Evolutionary conservation across 2,329 filamentous ascomycete species (phyloP).

Genomic region (Drechslerella coelobrocha): DNA sequence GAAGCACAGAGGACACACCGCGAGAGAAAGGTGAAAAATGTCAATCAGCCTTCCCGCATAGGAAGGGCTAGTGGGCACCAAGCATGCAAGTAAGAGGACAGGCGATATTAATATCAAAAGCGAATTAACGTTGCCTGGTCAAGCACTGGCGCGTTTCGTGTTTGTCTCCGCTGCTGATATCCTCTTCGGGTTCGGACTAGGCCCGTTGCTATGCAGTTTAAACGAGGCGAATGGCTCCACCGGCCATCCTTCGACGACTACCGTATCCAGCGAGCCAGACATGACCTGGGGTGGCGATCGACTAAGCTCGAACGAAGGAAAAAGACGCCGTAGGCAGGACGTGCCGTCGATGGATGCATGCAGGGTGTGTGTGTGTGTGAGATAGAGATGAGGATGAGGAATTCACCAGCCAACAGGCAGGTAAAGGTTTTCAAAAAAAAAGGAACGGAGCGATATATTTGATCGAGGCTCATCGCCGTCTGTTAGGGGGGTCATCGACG

Average conservation of each 20-base stretch:
- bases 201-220: conserved; percentile 32
- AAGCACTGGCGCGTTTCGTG: conserved; percentile 5
- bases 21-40: background rate
- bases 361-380: background rate
- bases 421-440: too few species aligned
- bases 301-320: background rate
- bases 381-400: background rate
- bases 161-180: conserved; percentile 2
- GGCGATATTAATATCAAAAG: background rate
- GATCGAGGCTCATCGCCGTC: too few species aligned
- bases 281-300: background rate
- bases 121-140: conserved; percentile 1
- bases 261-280: background rate
- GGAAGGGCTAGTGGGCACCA: background rate
- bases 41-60: conserved; percentile 2
- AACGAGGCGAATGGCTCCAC: conserved; percentile 22
- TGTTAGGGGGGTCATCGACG: too few species aligned
- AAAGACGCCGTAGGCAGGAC: conserved; percentile 32
- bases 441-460: too few species aligned
- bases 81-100: background rate
- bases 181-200: background rate
- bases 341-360: conserved; percentile 13
- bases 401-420: too few species aligned
- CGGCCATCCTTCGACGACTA: background rate
- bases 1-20: background rate